Evolutionary conservation across 495 filamentous ascomycete species (phyloP), one percentile per base, ranked within the genome.

Genomic region (Chaetomium fimeti): DNA sequence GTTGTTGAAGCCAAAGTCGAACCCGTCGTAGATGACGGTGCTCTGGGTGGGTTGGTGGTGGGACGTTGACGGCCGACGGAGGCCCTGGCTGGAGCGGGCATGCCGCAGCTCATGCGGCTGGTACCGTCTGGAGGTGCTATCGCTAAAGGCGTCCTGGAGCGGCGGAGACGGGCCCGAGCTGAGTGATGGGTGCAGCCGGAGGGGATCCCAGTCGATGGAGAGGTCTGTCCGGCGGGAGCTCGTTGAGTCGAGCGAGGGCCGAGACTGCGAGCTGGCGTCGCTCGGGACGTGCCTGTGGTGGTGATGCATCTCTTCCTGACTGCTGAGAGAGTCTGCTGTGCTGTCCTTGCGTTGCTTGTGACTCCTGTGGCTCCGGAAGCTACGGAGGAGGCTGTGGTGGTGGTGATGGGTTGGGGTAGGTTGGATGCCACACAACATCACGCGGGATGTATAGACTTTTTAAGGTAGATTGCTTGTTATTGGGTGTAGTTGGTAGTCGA

Each of bases 1-100:
- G 20, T 49, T 24, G 18, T 24, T 24, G 55, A 76, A 75, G 56
- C 74, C 73, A 47, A 76, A 76, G 67, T 76, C 74, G 61, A 76
- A 76, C 11, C 74, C 74, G 45, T 65, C 71, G 53, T 76, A 72
- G 66, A 76, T 76, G 24, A 75, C 66, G 22, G 65, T 66, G 66
- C 60, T 52, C 65, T 40, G 24, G 57, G 58, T 5, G 16, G 49
- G 56, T 16, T 57, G 49, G 54, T 43, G 62, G 62, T 36, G 45
- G 45, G 28, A 28, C 43, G 28, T 25, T 67, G 51, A 27, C 57
- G 51, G 42, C 4, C 42, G 62, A 29, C 60, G 62, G 43, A 65
- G 42, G 15, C 57, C 54, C 57, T 66, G 67, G 24, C 62, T 62
- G 13, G 71, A 71, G 28, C 66, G 68, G 40, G 66, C 51, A 42